Base-by-base conservation (phyloP, 805 yeast species). In the Saccharomyces cerevisiae region DNA sequence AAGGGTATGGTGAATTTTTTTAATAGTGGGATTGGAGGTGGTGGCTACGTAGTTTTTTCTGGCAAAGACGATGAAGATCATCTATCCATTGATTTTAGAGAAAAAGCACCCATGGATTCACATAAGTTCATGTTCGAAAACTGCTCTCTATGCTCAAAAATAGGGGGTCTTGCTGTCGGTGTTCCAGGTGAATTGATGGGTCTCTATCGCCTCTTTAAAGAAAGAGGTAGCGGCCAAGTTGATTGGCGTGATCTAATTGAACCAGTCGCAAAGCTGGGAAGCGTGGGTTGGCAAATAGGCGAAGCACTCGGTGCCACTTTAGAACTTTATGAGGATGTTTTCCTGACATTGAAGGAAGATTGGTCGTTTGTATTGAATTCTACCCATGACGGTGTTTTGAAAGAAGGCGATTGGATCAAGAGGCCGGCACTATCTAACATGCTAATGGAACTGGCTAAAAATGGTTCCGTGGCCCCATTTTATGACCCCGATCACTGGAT, bases 181-280 rank as follows among this genome's bases (percentile, higher is more conserved):
- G 81, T 87, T 21, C 99, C 99, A 0, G 99, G 99, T 10, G 98
- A 92, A 67, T 62, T 92, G 49, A 83, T 83, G 55, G 99, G 97
- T 0, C 72, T 90, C n/a, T 81, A 85, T 61, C 79, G 76, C 47
- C 72, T 92, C 43, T 81, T 71, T 68, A 59, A 69, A 30, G 58
- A 68, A 13, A 92, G 84, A 62, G 90, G 94, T 0, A 82, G 89
- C 2, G 95, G 95, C 0, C 75, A 74, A 3, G 66, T 88, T 8
- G 61, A 77, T 1, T 92, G 98, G 97, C 66, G 66, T 26, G 83
- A 88, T 22, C 73, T 92, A 55, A 69, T 92, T 8, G 75, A 77
- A 59, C 97, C 97, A 0, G 94, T 91, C 1, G 81, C 84, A 1
- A 76, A 82, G 4, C 64, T 86, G 52, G 84, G 84, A 58, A 68